Percentiles rank a stretch among this genome's conserved stretches.
Evolutionary conservation across 352 stramenopile species (phyloP).

Genomic region (Phytophthora agathidicida): DNA sequence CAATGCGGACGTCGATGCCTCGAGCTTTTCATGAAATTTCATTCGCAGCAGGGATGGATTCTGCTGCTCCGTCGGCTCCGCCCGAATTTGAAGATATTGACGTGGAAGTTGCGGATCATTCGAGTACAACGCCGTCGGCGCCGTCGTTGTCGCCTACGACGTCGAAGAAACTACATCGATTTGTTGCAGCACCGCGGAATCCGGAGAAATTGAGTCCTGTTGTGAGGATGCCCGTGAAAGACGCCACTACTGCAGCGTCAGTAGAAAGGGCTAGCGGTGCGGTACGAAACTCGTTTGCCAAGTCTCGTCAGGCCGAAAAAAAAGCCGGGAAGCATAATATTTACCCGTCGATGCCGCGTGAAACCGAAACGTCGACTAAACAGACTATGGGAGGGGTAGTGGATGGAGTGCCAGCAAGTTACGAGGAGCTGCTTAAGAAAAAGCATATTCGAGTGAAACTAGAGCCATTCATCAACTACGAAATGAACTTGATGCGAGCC

Average conservation of each 20-base stretch:
- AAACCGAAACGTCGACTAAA: background rate
- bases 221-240: conserved; percentile 15
- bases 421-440: conserved; percentile 45
- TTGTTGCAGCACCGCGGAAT: conserved; percentile 15
- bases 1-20: conserved; percentile 22
- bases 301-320: conserved; percentile 41
- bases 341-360: conserved; percentile 46
- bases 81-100: conserved; percentile 33
- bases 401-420: conserved; percentile 18
- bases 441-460: conserved; percentile 75
- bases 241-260: conserved; percentile 1
- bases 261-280: conserved; percentile 35
- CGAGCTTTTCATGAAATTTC: conserved; percentile 38
- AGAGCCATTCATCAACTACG: conserved; percentile 83
- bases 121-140: conserved; percentile 30
- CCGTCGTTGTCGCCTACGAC: conserved; percentile 53
- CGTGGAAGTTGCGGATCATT: conserved; percentile 4
- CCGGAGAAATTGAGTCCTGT: conserved; percentile 27
- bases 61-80: conserved; percentile 33
- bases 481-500: conserved; percentile 81
- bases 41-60: conserved; percentile 1
- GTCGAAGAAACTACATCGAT: conserved; percentile 46
- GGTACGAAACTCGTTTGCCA: conserved; percentile 59
- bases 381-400: conserved; percentile 11
- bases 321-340: conserved; percentile 33